Evolutionary conservation across 148 eudicot species (phyloP).

Genomic region (Heliamphora exappendiculata): DNA sequence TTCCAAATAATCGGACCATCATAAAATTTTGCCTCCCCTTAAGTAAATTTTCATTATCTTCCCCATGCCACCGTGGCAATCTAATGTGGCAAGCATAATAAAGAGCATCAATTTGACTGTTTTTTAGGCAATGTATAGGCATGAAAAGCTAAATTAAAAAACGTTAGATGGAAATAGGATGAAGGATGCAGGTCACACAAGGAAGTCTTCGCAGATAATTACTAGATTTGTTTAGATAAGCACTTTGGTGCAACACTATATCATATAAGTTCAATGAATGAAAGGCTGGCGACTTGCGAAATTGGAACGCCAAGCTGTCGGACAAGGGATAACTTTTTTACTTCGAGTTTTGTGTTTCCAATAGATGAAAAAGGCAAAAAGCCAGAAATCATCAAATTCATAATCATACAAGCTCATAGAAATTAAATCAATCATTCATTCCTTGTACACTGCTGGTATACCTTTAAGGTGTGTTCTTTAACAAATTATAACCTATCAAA

Average conservation of each 20-base stretch:
- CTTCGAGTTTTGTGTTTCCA: background rate
- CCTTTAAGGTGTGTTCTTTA: no score
- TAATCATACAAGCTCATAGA: background rate
- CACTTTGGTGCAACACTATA: background rate
- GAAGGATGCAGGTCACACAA: background rate
- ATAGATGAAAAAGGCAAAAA: background rate
- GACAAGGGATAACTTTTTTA: no score
- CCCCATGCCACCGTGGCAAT: background rate
- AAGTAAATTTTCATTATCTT: background rate
- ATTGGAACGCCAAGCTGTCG: no score
- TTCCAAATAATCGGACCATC: no score
- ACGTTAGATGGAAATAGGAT: background rate
- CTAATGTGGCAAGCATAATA: background rate
- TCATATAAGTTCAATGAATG: background rate
- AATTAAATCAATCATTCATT: background rate
- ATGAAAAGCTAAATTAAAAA: no score
- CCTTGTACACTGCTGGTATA: no score
- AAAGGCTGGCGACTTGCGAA: background rate
- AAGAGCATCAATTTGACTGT: background rate
- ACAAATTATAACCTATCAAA: background rate
- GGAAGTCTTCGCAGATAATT: no score
- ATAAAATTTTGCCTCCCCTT: background rate
- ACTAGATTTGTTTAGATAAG: background rate
- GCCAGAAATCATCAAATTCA: background rate
- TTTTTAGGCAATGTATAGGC: background rate